Percentiles rank a stretch among this genome's conserved stretches.
phyloP scores from a whole-genome alignment of 1,284 basidiomycete species.

The Boletellus deceptivus region DNA sequence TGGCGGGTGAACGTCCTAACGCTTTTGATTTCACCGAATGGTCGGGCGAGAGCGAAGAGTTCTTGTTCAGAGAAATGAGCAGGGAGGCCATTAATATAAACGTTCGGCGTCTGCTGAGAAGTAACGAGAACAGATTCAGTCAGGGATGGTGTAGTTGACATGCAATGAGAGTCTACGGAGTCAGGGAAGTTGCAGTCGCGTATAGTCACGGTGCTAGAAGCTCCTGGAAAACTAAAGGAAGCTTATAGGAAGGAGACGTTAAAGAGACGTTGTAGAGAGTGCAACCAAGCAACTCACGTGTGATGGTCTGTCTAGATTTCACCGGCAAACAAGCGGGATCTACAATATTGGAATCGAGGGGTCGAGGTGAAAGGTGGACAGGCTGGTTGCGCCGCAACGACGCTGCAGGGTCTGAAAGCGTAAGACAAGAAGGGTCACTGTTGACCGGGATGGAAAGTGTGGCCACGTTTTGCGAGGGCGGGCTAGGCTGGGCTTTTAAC shows the following conservation, averaged over 20 bases:
- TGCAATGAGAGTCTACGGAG: constrained; percentile 13
- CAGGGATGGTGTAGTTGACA: constrained; percentile 11
- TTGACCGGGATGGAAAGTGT: constrained; percentile 15
- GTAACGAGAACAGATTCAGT: constrained; percentile 14
- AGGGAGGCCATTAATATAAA: constrained; percentile 68
- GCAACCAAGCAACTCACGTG: constrained; percentile 18
- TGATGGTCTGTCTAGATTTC: constrained; percentile 19
- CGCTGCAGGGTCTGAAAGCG: constrained; percentile 10
- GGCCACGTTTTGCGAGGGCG: constrained; percentile 11
- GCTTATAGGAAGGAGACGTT: constrained; percentile 13
- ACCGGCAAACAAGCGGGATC: constrained; percentile 4
- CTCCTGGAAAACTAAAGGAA: constrained; percentile 27
- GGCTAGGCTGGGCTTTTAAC: constrained; percentile 22
- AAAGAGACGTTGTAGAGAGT: not conserved
- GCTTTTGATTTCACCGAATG: constrained; percentile 56
- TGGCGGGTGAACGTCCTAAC: constrained; percentile 65
- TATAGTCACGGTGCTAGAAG: constrained; percentile 7
- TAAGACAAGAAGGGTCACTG: constrained; percentile 25
- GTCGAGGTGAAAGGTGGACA: constrained; percentile 7
- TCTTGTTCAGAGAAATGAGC: constrained; percentile 63
- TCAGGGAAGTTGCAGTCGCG: constrained; percentile 10
- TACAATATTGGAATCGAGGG: constrained; percentile 13
- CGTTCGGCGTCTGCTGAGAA: constrained; percentile 48
- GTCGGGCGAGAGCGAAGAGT: constrained; percentile 52
- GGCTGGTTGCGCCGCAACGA: constrained; percentile 6